phyloP scores from a whole-genome alignment of 257 asterid genomes.

The Salvia hispanica region DNA sequence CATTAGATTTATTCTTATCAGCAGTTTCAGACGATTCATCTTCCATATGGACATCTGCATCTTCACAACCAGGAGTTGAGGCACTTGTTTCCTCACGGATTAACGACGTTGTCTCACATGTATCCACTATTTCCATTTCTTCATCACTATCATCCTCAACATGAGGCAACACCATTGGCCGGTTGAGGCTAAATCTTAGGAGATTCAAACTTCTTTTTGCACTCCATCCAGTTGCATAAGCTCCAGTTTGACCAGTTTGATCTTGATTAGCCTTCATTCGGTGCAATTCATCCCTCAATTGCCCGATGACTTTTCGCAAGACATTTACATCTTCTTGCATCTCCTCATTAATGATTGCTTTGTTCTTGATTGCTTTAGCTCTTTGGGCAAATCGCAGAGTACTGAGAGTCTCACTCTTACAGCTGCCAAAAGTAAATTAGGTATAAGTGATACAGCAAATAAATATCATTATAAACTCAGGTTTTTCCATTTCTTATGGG shows the following conservation, averaged over 20 bases:
- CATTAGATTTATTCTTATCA: conserved; percentile 38
- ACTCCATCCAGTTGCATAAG: conserved; percentile 76
- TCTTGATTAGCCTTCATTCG: conserved; percentile 68
- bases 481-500: not conserved
- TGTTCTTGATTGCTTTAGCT: conserved; percentile 96
- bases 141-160: conserved; percentile 83
- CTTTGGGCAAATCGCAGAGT: conserved; percentile 83
- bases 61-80: conserved; percentile 42
- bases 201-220: conserved; percentile 91
- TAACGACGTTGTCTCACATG: conserved; percentile 36
- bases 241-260: conserved; percentile 47
- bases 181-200: conserved; percentile 86
- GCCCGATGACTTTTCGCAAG: conserved; percentile 80
- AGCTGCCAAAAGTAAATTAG: conserved; percentile 55
- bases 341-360: conserved; percentile 89
- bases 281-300: conserved; percentile 83
- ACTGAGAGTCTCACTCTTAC: conserved; percentile 86
- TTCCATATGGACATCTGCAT: conserved; percentile 76
- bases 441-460: not conserved
- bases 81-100: conserved; percentile 37
- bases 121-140: conserved; percentile 90
- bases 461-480: conserved; percentile 7
- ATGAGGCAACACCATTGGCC: conserved; percentile 67
- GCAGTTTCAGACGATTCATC: conserved; percentile 54
- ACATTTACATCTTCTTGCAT: conserved; percentile 93